These are phyloP conservation scores for Hygrophoropsis aurantiaca DNA, from an alignment of 768 basidiomycete genomes.

Conservation along the genomic window DNA sequence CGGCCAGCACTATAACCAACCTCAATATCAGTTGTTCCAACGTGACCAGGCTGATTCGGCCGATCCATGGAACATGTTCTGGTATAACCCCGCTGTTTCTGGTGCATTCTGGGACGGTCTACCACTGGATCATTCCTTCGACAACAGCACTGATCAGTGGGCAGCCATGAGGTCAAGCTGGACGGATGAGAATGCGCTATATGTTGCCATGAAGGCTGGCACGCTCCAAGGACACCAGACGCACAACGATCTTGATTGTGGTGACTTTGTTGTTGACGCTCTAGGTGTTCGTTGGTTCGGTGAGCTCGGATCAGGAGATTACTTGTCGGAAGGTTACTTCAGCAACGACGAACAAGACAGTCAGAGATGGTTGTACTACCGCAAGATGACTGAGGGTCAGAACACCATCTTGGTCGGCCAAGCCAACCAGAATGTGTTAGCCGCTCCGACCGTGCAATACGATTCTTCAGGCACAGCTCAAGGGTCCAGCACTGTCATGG, in stretches of 20 bases:
- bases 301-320: slow-evolving; percentile 89
- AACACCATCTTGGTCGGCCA: slow-evolving; percentile 83
- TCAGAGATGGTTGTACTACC: slow-evolving; percentile 87
- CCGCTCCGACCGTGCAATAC: slow-evolving; percentile 55
- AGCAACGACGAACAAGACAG: slow-evolving; percentile 64
- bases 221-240: slow-evolving; percentile 82
- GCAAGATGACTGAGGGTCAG: slow-evolving; percentile 96
- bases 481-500: slow-evolving; percentile 80
- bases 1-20: slow-evolving; percentile 63
- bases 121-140: slow-evolving; percentile 81
- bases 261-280: slow-evolving; percentile 95
- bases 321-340: slow-evolving; percentile 79
- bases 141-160: slow-evolving; percentile 76
- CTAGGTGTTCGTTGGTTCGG: slow-evolving; percentile 94
- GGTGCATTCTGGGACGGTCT: slow-evolving; percentile 94
- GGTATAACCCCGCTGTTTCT: slow-evolving; percentile 81
- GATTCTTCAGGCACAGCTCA: slow-evolving; percentile 65
- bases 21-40: slow-evolving; percentile 83
- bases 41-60: slow-evolving; percentile 83
- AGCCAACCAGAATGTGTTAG: slow-evolving; percentile 78
- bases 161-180: slow-evolving; percentile 88
- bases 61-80: slow-evolving; percentile 88
- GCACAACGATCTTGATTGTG: slow-evolving; percentile 91
- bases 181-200: slow-evolving; percentile 84
- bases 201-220: slow-evolving; percentile 88